Base-by-base conservation (phyloP, 1,139 yeast genomes). In the Sugiyamaella xylanicola region DNA sequence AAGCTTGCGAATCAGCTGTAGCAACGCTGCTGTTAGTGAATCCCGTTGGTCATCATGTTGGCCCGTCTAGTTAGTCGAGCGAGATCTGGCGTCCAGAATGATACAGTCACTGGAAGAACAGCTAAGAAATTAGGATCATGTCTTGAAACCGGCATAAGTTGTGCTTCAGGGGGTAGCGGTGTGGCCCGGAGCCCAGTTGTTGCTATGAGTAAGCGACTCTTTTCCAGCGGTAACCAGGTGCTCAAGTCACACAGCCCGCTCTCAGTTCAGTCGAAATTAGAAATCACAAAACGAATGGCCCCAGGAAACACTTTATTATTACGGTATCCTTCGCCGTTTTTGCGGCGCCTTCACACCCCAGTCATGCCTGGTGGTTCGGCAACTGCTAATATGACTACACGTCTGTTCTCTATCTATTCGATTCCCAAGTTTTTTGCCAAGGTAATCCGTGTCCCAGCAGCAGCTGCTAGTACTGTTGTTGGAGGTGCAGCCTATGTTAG, bases 401-500 rank as follows among this genome's bases (percentile, higher is more conserved):
- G 61, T n/a, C 52, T 40, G n/a, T 57, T 59, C 44, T 60, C 61
- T 15, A 52, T 59, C n/a, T 51, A 53, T 43, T 48, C 64, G 11
- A 58, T 64, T 29, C 67, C 86, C 9, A 81, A 77, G 65, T 63
- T 81, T 0, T 78, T 87, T 40, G 78, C 82, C 37, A 86, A 83
- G 64, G 74, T 80, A 3, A 78, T 83, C 2, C 81, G 82, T 58
- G 71, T 87, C 3, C 68, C 69, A 4, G 92, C 90, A 0, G 89
- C 89, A 61, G 74, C 89, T 0, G 97, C 97, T 1, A 95, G 97
- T 7, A 90, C 96, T 0, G 72, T 91, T 46, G 97, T 96, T 1
- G 98, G 97, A 7, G 96, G 96, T 2, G 96, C 97, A 0, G 87
- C 96, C 2, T 93, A 91, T 68, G 85, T 91, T 48, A 90, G 92